Conservation (phyloP, 1,284 basidiomycete genomes). For the Cutaneotrichosporon cutaneum region DNA sequence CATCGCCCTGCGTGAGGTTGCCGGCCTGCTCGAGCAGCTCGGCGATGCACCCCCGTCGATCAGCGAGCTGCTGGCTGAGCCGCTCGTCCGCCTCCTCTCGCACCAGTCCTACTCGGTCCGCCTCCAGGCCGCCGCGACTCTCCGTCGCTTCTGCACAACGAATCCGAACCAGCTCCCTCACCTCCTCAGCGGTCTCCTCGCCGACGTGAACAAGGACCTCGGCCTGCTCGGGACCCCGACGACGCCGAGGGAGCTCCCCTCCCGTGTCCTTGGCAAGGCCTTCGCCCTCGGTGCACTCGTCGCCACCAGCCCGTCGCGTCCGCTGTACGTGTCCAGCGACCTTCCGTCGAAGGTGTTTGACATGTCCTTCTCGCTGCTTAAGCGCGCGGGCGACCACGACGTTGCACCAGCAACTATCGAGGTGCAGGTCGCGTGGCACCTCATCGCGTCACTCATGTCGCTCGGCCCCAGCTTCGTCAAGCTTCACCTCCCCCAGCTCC, state of each 20-base stretch:
- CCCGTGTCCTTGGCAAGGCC: constrained; percentile 78
- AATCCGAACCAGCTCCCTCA: constrained; percentile 81
- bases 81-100: constrained; percentile 76
- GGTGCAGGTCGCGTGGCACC: constrained; percentile 91
- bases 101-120: constrained; percentile 87
- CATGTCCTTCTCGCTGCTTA: constrained; percentile 84
- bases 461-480: constrained; percentile 92
- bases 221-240: constrained; percentile 60
- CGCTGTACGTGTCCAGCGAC: constrained; percentile 93
- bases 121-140: constrained; percentile 78
- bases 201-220: constrained; percentile 69
- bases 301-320: constrained; percentile 77
- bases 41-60: constrained; percentile 88
- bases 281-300: constrained; percentile 86
- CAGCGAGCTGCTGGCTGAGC: constrained; percentile 83
- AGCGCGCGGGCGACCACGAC: constrained; percentile 86
- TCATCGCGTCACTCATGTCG: constrained; percentile 85
- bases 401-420: constrained; percentile 77
- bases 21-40: constrained; percentile 80
- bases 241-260: constrained; percentile 68
- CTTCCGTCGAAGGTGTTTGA: constrained; percentile 87
- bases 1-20: constrained; percentile 77
- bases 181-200: constrained; percentile 76
- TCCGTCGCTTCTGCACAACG: constrained; percentile 85
- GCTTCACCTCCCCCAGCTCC: constrained; percentile 83